Percentiles rank a stretch among this genome's conserved stretches.
Evolutionary conservation across 768 basidiomycete species (phyloP).

Genomic region (Tricholoma furcatifolium): DNA sequence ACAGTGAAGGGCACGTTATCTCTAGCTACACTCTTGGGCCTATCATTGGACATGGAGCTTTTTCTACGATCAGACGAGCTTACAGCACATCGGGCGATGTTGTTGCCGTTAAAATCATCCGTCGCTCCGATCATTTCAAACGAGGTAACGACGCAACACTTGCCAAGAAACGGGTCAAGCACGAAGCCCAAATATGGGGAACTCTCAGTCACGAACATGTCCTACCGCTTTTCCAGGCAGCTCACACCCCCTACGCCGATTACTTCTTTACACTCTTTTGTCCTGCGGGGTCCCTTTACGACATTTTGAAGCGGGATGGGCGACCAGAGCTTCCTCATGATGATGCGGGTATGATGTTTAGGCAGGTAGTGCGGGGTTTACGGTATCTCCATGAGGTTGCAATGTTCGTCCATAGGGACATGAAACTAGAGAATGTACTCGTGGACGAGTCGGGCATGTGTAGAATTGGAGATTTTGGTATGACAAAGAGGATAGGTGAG

Average conservation of each 20-base stretch:
- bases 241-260: conserved; percentile 60
- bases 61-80: conserved; percentile 77
- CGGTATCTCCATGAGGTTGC: conserved; percentile 80
- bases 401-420: conserved; percentile 83
- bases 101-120: conserved; percentile 84
- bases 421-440: conserved; percentile 97
- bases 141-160: conserved; percentile 43
- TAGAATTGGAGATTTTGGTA: conserved; percentile 83
- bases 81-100: conserved; percentile 59
- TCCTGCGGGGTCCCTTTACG: conserved; percentile 81
- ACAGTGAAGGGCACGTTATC: conserved; percentile 67
- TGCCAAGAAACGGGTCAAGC: conserved; percentile 57
- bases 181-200: conserved; percentile 73
- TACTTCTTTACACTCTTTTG: conserved; percentile 85
- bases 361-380: conserved; percentile 81
- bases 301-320: conserved; percentile 75
- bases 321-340: conserved; percentile 69
- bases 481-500: conserved; percentile 66
- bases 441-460: conserved; percentile 88
- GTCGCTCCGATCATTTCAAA: conserved; percentile 52
- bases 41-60: conserved; percentile 77
- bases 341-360: conserved; percentile 82
- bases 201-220: conserved; percentile 82
- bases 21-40: conserved; percentile 75
- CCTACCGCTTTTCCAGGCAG: conserved; percentile 73